Evolutionary conservation across 441 rosid genomes (phyloP), one percentile per base, ranked within the genome.

Genomic region (Corymbia calophylla): DNA sequence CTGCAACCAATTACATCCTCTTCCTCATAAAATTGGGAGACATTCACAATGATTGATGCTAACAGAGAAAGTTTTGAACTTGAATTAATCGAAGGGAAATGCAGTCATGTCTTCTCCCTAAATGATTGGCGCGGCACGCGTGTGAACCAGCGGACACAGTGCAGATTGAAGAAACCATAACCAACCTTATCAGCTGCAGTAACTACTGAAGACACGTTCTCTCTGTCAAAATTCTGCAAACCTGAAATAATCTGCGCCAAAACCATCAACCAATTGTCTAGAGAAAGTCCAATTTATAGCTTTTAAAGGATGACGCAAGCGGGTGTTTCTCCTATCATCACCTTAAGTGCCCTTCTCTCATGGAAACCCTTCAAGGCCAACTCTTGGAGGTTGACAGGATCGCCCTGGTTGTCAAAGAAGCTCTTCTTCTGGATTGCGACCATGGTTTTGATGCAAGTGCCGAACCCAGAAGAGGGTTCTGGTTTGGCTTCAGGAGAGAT

Each of bases 161-260:
- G 44, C 87, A 85, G 15, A 51, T 85, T 29, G 58, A 85, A 85
- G 56, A 85, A 85, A 23, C 29, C 82, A 73, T 8, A 19, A n/a
- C 89, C 31, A 88, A 93, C 96, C 96, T 95, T 95, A 77, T 94
- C 96, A 64, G 97, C 97, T 6, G 97, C 97, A 19, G 95, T 90
- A 90, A 95, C 93, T 68, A 95, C 96, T 17, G 95, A 91, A 88
- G 97, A 94, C 91, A 94, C 97, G 66, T 91, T 95, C 25, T 94
- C 94, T 88, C 90, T 91, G 89, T 95, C 89, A 88, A 94, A 93
- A 91, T 95, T 95, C 88, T 90, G 95, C 92, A 95, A 88, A 51
- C 96, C 97, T 62, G 97, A 93, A 82, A 95, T 95, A 87, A 95
- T 93, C 96, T 95, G 92, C 29, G 70, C 15, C 16, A 44, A 62